Evolutionary conservation across 331 rosid species (phyloP), one percentile per base, ranked within the genome.

Genomic region (Phaseolus coccineus): DNA sequence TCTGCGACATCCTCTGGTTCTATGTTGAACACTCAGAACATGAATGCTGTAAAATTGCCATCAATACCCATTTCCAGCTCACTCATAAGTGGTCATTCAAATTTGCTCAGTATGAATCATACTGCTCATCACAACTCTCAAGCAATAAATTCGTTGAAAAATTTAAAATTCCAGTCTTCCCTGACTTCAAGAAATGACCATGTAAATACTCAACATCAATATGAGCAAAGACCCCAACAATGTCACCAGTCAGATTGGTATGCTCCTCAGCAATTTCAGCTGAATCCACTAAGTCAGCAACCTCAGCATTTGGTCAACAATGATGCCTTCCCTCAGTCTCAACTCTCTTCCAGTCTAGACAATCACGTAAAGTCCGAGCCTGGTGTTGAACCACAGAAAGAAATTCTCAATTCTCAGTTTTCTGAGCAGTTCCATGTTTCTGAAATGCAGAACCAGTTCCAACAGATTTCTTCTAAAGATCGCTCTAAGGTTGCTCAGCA

Each of bases 361-460:
- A 79, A 82, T 73, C 91, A 76, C 67, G 91, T 88, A 57, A 95
- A 93, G 84, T 76, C 86, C 53, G 97, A 93, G 79, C 87, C 90
- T 77, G 91, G 81, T 69, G 70, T 87, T 24, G 95, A 91, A 73
- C 91, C 81, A 50, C 89, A 89, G 71, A 87, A 87, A 83, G 97
- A 87, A 58, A 85, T 70, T 77, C 50, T 89, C 63, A 88, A 75
- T 59, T 83, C 94, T 27, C 93, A 87, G 57, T 73, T 73, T 42
- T 59, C 89, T 69, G 98, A 89, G 40, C 92, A 87, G 74, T 90
- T 89, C 77, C 90, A 86, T 50, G 39, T 90, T 80, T 57, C 99
- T 71, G 91, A 89, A 84, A 83, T 86, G 82, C 93, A 87, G 73
- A 88, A 80, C 77, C 97, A 92, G 84, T 93, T 91, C 83, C 92